These are phyloP conservation scores for Epichloe bromicola DNA, from an alignment of 2,329 filamentous ascomycete species.

Conservation along the genomic window DNA sequence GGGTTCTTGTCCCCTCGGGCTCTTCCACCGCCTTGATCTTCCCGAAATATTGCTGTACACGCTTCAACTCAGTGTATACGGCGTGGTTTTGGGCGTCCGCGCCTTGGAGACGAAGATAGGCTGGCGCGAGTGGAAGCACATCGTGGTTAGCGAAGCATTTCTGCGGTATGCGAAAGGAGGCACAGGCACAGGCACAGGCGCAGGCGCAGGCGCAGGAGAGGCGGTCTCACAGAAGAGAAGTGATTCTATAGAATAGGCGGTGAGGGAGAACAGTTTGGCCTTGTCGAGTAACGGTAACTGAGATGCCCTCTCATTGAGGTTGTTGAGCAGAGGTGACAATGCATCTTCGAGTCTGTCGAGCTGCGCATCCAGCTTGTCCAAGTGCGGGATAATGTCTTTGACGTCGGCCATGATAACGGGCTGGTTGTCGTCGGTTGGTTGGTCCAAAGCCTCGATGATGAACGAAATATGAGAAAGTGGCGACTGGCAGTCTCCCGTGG, in stretches of 20 bases:
- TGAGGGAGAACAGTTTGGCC: slow-evolving; percentile 82
- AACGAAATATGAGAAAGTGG: neutral
- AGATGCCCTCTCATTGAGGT: slow-evolving; percentile 53
- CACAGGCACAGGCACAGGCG: neutral
- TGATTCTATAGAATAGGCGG: slow-evolving; percentile 82
- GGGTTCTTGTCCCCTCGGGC: slow-evolving; percentile 38
- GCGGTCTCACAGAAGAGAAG: slow-evolving; percentile 61
- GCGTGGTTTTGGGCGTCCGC: slow-evolving; percentile 72
- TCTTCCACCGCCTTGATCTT: slow-evolving; percentile 75
- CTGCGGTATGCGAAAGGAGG: neutral
- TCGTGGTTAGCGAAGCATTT: neutral
- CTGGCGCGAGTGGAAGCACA: slow-evolving; percentile 18
- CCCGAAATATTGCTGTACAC: slow-evolving; percentile 81
- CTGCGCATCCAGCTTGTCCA: slow-evolving; percentile 63
- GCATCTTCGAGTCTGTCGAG: slow-evolving; percentile 67
- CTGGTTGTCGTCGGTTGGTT: neutral
- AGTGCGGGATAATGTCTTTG: slow-evolving; percentile 48
- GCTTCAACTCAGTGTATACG: slow-evolving; percentile 72
- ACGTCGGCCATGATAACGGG: slow-evolving; percentile 23
- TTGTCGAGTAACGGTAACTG: slow-evolving; percentile 87
- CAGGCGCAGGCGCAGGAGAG: neutral
- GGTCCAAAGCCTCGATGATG: neutral
- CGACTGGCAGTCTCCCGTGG: neutral
- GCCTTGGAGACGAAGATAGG: slow-evolving; percentile 66
- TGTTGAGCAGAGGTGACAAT: slow-evolving; percentile 59